Percentiles rank a stretch among this genome's conserved stretches.
phyloP scores from a whole-genome alignment of 2,329 filamentous ascomycete genomes.

The Fusarium algeriense region DNA sequence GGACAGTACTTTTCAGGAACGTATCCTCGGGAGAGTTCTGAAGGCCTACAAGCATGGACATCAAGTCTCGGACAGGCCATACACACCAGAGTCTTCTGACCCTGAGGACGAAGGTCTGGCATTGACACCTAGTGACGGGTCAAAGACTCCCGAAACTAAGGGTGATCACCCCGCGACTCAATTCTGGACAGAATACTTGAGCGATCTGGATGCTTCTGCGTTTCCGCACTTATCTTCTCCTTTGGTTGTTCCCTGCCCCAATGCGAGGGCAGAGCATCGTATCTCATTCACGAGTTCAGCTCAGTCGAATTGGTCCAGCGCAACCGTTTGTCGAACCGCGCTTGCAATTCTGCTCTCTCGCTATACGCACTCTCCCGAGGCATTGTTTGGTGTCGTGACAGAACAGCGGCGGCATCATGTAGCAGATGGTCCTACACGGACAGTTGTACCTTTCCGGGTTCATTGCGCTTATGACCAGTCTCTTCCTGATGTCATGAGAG shows the following conservation, averaged over 20 bases:
- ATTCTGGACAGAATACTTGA: not conserved
- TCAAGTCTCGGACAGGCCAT: not conserved
- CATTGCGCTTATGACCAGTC: not conserved
- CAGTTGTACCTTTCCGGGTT: slow-evolving; percentile 7
- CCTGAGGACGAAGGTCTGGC: not conserved
- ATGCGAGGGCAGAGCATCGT: not conserved
- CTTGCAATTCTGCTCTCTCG: slow-evolving; percentile 9
- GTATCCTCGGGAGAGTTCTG: not conserved
- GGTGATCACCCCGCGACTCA: not conserved
- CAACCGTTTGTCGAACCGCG: not conserved
- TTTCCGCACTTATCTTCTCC: slow-evolving; percentile 3
- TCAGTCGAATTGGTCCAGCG: rapidly evolving
- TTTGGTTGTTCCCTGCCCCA: not conserved
- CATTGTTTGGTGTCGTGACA: slow-evolving; percentile 7
- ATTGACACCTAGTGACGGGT: not conserved
- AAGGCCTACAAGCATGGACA: not conserved
- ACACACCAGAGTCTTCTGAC: slow-evolving; percentile 3
- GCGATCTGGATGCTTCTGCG: slow-evolving; percentile 3
- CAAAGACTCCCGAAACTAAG: not conserved
- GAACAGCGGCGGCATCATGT: not conserved
- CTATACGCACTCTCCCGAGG: slow-evolving; percentile 13
- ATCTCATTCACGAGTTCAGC: rapidly evolving
- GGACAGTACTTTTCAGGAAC: not conserved
- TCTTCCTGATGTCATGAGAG: not conserved
- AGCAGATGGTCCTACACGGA: not conserved